Evolutionary conservation across 2,329 filamentous ascomycete species (phyloP).

Genomic region (Colletotrichum tropicale): DNA sequence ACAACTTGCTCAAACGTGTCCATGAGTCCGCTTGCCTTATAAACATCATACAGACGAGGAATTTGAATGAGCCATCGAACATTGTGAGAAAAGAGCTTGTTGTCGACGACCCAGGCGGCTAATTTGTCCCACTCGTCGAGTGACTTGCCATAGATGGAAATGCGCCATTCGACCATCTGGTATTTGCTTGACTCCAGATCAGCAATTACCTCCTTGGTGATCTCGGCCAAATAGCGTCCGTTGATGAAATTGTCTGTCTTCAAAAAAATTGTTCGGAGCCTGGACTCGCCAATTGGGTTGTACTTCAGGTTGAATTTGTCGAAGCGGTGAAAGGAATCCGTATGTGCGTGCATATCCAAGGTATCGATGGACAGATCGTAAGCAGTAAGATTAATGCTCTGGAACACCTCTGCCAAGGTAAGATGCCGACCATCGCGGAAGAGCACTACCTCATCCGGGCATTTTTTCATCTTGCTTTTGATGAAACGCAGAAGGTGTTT

Average conservation of each 20-base stretch:
- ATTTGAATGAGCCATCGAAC: constrained; percentile 97
- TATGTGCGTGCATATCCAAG: constrained; percentile 98
- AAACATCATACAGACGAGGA: constrained; percentile 92
- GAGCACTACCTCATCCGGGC: constrained; percentile 89
- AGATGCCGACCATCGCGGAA: constrained; percentile 91
- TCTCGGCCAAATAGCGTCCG: constrained; percentile 93
- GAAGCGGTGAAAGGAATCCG: constrained; percentile 97
- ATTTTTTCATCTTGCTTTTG: constrained; percentile 99
- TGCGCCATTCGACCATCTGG: constrained; percentile 99
- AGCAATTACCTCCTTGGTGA: constrained; percentile 96
- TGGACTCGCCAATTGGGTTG: constrained; percentile 94
- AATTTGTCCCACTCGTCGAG: constrained; percentile 98
- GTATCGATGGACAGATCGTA: constrained; percentile 99
- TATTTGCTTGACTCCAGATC: constrained; percentile 99
- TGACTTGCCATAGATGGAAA: constrained; percentile 93
- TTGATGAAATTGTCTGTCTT: constrained; percentile 99
- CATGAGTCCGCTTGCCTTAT: constrained; percentile 88
- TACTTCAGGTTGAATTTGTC: constrained; percentile 99
- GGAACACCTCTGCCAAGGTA: constrained; percentile 91
- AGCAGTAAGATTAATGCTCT: constrained; percentile 95
- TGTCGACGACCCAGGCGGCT: constrained; percentile 95
- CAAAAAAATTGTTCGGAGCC: constrained; percentile 94
- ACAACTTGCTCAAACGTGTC: constrained; percentile 89
- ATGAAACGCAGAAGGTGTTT: constrained; percentile 98
- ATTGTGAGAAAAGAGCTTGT: constrained; percentile 97